These are phyloP conservation scores for Harringtonia lauricola DNA, from an alignment of 2,329 filamentous ascomycete species.

Conservation along the genomic window DNA sequence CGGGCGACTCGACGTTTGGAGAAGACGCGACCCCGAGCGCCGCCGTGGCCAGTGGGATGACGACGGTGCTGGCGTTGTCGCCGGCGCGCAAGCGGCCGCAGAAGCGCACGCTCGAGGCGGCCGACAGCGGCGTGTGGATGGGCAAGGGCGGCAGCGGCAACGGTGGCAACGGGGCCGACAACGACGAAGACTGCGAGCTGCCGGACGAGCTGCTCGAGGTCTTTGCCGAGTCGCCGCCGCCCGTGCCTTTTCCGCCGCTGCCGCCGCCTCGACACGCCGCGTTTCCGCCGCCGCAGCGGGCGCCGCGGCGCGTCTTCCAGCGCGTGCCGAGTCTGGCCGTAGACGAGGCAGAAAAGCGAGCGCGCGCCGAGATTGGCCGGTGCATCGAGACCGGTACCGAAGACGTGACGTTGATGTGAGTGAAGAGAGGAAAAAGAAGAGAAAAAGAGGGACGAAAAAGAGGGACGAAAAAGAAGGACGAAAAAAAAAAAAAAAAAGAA, in stretches of 20 bases:
- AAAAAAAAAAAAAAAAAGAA: no score
- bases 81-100: constrained; percentile 20
- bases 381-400: constrained; percentile 50
- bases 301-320: constrained; percentile 15
- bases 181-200: constrained; percentile 18
- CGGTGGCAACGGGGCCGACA: constrained; percentile 38
- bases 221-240: constrained; percentile 6
- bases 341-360: constrained; percentile 31
- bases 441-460: no score
- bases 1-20: constrained; percentile 11
- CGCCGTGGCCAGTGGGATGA: background rate
- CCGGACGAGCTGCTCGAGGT: constrained; percentile 44
- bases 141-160: constrained; percentile 46
- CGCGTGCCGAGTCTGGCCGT: constrained; percentile 15
- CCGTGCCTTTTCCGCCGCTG: constrained; percentile 32
- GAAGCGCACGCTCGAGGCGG: constrained; percentile 42
- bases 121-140: constrained; percentile 58
- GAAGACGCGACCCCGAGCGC: background rate
- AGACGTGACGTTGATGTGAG: constrained; percentile 27
- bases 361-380: constrained; percentile 32
- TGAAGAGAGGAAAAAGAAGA: no score
- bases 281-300: constrained; percentile 26
- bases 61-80: constrained; percentile 2
- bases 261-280: constrained; percentile 49
- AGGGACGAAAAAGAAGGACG: no score